phyloP scores from a whole-genome alignment of 2,329 filamentous ascomycete genomes.

The Alternaria incomplexa region DNA sequence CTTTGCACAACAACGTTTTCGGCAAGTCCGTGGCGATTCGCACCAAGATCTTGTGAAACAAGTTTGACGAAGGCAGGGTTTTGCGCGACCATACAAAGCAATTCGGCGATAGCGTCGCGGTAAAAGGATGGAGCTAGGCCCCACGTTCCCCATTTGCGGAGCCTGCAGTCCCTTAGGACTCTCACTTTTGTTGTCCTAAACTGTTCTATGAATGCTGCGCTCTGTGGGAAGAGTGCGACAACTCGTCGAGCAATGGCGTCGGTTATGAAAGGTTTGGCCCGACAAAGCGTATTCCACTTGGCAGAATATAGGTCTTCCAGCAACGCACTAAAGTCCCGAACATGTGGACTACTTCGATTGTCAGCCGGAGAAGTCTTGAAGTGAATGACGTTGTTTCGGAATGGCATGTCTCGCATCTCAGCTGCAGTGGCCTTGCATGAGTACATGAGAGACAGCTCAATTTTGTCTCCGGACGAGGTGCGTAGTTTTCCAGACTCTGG shows the following conservation, averaged over 20 bases:
- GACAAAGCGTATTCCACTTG: too few species aligned
- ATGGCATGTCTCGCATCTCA: not conserved
- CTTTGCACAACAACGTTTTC: not conserved
- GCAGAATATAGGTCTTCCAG: too few species aligned
- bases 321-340: too few species aligned
- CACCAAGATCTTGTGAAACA: not conserved
- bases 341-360: too few species aligned
- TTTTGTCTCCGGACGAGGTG: not conserved
- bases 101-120: not conserved
- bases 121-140: not conserved
- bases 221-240: too few species aligned
- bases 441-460: not conserved
- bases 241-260: too few species aligned
- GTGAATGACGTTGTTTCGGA: not conserved
- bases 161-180: too few species aligned
- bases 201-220: too few species aligned
- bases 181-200: too few species aligned
- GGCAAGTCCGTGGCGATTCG: accelerated
- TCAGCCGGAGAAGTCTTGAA: too few species aligned
- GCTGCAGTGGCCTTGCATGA: not conserved
- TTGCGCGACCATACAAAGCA: not conserved
- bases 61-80: not conserved
- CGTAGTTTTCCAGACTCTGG: not conserved
- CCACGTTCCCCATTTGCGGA: not conserved
- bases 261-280: too few species aligned